A percentile compares a stretch with the other conserved stretches of the same genome.
These are phyloP conservation scores for Verticillium isaacii DNA, from an alignment of 2,329 filamentous ascomycete species.

Conservation along the genomic window DNA sequence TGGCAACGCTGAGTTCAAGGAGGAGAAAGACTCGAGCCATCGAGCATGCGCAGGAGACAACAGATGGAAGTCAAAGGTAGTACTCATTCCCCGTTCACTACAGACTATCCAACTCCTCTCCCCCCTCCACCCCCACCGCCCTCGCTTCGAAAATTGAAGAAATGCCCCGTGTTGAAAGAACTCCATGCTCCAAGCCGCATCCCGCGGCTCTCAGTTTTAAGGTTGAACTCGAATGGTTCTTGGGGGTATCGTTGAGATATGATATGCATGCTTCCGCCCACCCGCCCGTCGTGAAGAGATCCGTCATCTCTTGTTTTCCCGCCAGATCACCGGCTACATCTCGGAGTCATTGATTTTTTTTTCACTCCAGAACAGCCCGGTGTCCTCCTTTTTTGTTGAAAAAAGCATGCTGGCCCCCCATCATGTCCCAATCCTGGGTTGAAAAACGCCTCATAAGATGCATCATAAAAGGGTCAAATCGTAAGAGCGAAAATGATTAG, in stretches of 20 bases:
- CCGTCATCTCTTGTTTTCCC: conserved; percentile 10
- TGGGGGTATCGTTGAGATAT: conserved; percentile 39
- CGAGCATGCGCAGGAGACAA: neutral
- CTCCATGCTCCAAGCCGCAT: conserved; percentile 5
- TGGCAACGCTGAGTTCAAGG: no score
- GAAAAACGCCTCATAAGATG: conserved; percentile 14
- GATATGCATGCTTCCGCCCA: conserved; percentile 19
- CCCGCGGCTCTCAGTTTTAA: conserved; percentile 1
- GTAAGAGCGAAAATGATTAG: conserved; percentile 3
- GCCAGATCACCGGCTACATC: conserved; percentile 16
- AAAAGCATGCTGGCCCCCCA: conserved; percentile 6
- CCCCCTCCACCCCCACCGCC: neutral
- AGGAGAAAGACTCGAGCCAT: no score
- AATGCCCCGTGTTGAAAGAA: conserved; percentile 5
- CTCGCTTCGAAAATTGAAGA: neutral
- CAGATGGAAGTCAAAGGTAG: neutral
- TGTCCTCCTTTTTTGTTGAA: conserved; percentile 3
- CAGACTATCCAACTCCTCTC: neutral
- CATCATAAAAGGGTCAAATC: conserved; percentile 15
- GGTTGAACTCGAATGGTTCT: conserved; percentile 6
- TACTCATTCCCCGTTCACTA: neutral
- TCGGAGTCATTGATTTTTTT: conserved; percentile 10
- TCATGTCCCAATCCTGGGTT: conserved; percentile 13
- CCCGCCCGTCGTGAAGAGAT: conserved; percentile 1
- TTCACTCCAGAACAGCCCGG: neutral